These are phyloP conservation scores for Phytopythium vexans DNA, from an alignment of 352 stramenopile species.

Conservation along the genomic window DNA sequence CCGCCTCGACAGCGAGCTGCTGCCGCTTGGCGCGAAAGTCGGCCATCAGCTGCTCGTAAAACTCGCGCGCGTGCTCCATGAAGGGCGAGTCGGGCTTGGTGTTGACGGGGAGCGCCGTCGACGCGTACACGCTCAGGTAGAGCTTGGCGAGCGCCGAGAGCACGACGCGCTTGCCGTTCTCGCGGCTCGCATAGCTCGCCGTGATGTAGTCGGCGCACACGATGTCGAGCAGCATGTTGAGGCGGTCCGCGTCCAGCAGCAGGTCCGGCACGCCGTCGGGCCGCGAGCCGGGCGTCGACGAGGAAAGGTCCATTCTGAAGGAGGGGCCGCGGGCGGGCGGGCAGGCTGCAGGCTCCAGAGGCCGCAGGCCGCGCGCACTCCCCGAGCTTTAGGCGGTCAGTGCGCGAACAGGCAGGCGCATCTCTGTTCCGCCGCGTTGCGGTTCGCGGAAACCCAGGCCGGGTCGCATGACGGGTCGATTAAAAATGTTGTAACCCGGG, in stretches of 20 bases:
- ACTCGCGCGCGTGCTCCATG: constrained; percentile 37
- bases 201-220: constrained; percentile 87
- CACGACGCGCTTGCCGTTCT: constrained; percentile 80
- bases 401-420: no score
- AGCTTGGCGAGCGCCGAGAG: constrained; percentile 80
- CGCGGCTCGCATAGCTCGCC: constrained; percentile 76
- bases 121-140: constrained; percentile 63
- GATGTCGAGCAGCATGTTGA: constrained; percentile 84
- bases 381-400: no score
- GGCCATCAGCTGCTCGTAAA: constrained; percentile 59
- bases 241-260: constrained; percentile 67
- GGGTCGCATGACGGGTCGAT: no score
- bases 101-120: constrained; percentile 15
- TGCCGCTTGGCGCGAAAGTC: constrained; percentile 38
- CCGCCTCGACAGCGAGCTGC: constrained; percentile 13
- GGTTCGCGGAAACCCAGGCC: no score
- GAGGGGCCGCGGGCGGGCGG: no score
- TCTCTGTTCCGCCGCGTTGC: no score
- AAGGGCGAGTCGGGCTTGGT: constrained; percentile 30
- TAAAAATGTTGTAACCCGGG: no score
- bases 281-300: neutral
- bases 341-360: no score
- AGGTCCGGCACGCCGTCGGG: constrained; percentile 43
- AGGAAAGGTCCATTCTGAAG: constrained; percentile 1
- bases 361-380: no score